A percentile compares a stretch with the other conserved stretches of the same genome.
phyloP scores from a whole-genome alignment of 805 yeast genomes.

The Candida sakaeoensis region DNA sequence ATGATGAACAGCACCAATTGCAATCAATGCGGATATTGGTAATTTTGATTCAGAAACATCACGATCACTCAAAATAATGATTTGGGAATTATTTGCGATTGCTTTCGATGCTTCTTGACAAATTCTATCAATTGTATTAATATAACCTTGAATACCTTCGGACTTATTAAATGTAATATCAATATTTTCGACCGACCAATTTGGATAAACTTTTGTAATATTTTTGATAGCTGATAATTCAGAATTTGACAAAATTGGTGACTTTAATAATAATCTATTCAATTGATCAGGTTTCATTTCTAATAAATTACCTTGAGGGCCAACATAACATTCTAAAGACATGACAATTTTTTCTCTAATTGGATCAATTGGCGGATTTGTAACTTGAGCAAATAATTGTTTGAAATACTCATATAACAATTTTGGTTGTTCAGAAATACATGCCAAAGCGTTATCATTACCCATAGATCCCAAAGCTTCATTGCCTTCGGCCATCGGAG shows the following conservation, averaged over 20 bases:
- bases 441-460: conserved; percentile 93
- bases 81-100: conserved; percentile 68
- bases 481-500: conserved; percentile 95
- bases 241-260: conserved; percentile 74
- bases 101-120: conserved; percentile 86
- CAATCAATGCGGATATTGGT: conserved; percentile 82
- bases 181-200: conserved; percentile 78
- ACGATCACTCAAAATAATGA: conserved; percentile 75
- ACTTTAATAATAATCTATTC: conserved; percentile 74
- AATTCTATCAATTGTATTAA: conserved; percentile 77
- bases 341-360: conserved; percentile 94
- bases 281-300: conserved; percentile 93
- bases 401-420: conserved; percentile 90
- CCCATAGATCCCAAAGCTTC: conserved; percentile 99
- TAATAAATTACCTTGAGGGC: conserved; percentile 95
- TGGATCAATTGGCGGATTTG: conserved; percentile 98
- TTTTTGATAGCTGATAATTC: conserved; percentile 75
- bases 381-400: conserved; percentile 95
- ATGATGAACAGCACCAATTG: conserved; percentile 97
- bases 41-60: conserved; percentile 57
- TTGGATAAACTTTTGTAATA: conserved; percentile 72
- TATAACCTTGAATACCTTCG: conserved; percentile 85
- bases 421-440: conserved; percentile 89
- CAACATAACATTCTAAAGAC: conserved; percentile 95
- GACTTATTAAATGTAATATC: conserved; percentile 84